phyloP scores from a whole-genome alignment of 345 rosid genomes.

The Bruguiera sexangula region DNA sequence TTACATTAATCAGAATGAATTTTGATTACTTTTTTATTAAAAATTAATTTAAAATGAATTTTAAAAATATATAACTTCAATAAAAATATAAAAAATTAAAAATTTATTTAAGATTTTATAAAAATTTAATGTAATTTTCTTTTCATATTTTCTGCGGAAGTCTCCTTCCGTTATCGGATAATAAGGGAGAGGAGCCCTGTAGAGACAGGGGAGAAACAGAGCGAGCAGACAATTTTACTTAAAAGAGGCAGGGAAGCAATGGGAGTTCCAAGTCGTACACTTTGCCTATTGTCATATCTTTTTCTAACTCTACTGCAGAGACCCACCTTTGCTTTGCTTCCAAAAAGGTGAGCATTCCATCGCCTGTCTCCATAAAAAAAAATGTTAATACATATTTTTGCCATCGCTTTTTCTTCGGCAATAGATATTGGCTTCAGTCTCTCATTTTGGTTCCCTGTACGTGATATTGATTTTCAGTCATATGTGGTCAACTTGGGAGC shows the following conservation, averaged over 20 bases:
- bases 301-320: conserved; percentile 20
- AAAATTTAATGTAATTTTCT: too few relatives aligned
- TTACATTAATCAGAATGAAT: too few relatives aligned
- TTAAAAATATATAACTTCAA: too few relatives aligned
- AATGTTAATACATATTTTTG: too few relatives aligned
- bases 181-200: not conserved
- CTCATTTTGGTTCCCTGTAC: not conserved
- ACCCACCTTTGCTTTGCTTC: conserved; percentile 41
- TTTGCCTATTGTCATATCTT: conserved; percentile 25
- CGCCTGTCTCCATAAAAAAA: too few relatives aligned
- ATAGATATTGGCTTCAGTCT: not conserved
- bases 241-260: not conserved
- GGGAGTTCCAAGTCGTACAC: conserved; percentile 5
- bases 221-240: not conserved
- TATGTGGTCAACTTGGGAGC: not conserved
- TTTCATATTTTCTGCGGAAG: too few relatives aligned
- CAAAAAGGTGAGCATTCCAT: conserved; percentile 41
- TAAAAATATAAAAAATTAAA: too few relatives aligned
- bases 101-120: too few relatives aligned
- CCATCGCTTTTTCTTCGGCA: not conserved
- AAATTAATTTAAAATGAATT: too few relatives aligned
- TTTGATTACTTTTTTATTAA: too few relatives aligned
- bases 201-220: not conserved
- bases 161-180: not conserved
- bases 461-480: not conserved